Percentiles rank a stretch among this genome's conserved stretches.
Evolutionary conservation across 2,329 filamentous ascomycete genomes (phyloP).

Genomic region (Ophiostoma perfectum): DNA sequence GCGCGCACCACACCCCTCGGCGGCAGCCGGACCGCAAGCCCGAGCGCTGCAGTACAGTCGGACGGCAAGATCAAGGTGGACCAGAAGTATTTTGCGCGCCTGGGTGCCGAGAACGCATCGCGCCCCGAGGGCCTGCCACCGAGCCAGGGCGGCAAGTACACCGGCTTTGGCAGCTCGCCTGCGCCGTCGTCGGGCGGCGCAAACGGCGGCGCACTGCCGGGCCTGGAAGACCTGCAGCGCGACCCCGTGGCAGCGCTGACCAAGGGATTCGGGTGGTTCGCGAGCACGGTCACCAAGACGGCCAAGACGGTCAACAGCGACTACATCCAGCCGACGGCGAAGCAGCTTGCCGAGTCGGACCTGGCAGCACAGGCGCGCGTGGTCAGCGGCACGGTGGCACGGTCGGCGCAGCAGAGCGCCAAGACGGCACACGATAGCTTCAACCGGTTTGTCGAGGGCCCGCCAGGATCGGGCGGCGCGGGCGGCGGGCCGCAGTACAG

Average conservation of each 20-base stretch:
- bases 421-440: constrained; percentile 73
- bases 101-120: constrained; percentile 76
- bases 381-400: constrained; percentile 60
- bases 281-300: constrained; percentile 78
- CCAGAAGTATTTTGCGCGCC: constrained; percentile 82
- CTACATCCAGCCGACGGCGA: constrained; percentile 88
- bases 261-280: constrained; percentile 93
- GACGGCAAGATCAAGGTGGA: constrained; percentile 58
- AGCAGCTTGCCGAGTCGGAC: constrained; percentile 77
- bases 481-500: constrained; percentile 33
- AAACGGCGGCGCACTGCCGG: constrained; percentile 51
- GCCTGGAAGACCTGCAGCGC: constrained; percentile 81
- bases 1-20: constrained; percentile 19
- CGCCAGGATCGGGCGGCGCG: constrained; percentile 31
- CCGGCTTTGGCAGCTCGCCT: constrained; percentile 79
- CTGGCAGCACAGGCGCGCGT: constrained; percentile 62
- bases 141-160: constrained; percentile 87
- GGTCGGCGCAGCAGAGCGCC: constrained; percentile 63
- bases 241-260: constrained; percentile 84
- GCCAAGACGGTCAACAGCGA: constrained; percentile 87
- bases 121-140: constrained; percentile 71
- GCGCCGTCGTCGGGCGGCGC: constrained; percentile 40
- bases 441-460: constrained; percentile 81
- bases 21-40: constrained; percentile 30
- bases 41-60: constrained; percentile 22